Conservation (phyloP, 495 filamentous ascomycete genomes). For the Thozetella sp. region DNA sequence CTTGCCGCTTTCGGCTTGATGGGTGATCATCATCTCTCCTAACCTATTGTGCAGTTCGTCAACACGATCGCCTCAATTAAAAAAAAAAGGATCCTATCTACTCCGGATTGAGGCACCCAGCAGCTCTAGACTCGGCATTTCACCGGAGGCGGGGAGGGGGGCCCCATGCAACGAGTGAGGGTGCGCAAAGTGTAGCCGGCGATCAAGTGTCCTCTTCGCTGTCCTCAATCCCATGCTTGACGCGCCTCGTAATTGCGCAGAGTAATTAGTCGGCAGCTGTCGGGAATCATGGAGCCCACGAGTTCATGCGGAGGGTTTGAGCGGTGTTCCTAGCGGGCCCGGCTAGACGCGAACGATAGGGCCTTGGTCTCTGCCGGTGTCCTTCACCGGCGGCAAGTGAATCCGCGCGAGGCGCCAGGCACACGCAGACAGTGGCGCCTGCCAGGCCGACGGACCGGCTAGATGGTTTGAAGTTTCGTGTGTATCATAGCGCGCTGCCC, state of each 20-base stretch:
- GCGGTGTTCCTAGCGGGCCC: background rate
- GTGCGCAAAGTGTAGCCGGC: too few relatives aligned
- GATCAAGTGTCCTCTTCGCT: too few relatives aligned
- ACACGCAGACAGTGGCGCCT: background rate
- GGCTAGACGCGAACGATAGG: background rate
- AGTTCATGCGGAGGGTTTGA: background rate
- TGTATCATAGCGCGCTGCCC: background rate
- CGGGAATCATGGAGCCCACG: background rate
- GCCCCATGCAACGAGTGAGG: too few relatives aligned
- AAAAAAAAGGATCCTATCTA: conserved; percentile 1
- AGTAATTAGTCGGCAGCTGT: background rate
- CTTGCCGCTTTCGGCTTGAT: conserved; percentile 5
- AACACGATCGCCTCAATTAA: background rate
- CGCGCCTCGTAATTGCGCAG: too few relatives aligned
- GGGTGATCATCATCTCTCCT: conserved; percentile 11
- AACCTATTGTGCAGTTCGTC: conserved; percentile 1
- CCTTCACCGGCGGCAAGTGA: background rate
- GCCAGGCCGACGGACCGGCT: background rate
- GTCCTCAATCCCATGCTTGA: background rate
- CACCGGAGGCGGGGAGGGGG: too few relatives aligned
- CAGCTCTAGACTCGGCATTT: background rate
- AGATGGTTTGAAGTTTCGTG: background rate
- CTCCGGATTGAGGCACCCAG: background rate
- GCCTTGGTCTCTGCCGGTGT: background rate
- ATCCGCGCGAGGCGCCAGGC: background rate